Evolutionary conservation across 1,284 basidiomycete genomes (phyloP).

Genomic region (Ganoderma lingzhi): DNA sequence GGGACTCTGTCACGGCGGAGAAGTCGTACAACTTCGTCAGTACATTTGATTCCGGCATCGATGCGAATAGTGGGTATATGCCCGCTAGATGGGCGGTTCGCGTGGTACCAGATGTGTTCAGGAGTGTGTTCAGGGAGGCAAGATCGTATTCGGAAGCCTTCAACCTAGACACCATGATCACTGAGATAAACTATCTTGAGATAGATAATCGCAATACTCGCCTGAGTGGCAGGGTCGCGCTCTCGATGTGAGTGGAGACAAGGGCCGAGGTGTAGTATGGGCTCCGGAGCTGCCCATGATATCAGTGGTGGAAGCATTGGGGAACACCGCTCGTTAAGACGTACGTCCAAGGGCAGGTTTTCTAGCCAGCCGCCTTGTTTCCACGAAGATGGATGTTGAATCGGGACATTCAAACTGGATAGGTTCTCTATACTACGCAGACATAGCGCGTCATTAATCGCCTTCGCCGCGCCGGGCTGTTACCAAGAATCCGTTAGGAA

Average conservation of each 20-base stretch:
- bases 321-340: slow-evolving; percentile 33
- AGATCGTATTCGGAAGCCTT: slow-evolving; percentile 52
- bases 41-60: slow-evolving; percentile 37
- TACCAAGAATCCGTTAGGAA: background rate
- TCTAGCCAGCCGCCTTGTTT: slow-evolving; percentile 50
- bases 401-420: slow-evolving; percentile 62
- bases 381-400: slow-evolving; percentile 58
- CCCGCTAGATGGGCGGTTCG: slow-evolving; percentile 69
- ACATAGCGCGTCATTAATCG: slow-evolving; percentile 69
- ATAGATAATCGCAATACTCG: slow-evolving; percentile 38
- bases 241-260: slow-evolving; percentile 73
- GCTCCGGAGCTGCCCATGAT: slow-evolving; percentile 46
- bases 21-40: slow-evolving; percentile 52
- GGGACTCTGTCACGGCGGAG: slow-evolving; percentile 43
- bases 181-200: slow-evolving; percentile 3
- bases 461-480: slow-evolving; percentile 26
- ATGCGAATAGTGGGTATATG: slow-evolving; percentile 49
- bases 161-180: slow-evolving; percentile 44
- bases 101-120: slow-evolving; percentile 63
- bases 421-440: slow-evolving; percentile 61
- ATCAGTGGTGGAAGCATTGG: background rate
- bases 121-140: slow-evolving; percentile 52
- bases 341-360: slow-evolving; percentile 49
- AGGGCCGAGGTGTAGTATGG: slow-evolving; percentile 69
- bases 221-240: slow-evolving; percentile 70